Conservation (phyloP, 2,329 filamentous ascomycete genomes). For the Verticillium dahliae region DNA sequence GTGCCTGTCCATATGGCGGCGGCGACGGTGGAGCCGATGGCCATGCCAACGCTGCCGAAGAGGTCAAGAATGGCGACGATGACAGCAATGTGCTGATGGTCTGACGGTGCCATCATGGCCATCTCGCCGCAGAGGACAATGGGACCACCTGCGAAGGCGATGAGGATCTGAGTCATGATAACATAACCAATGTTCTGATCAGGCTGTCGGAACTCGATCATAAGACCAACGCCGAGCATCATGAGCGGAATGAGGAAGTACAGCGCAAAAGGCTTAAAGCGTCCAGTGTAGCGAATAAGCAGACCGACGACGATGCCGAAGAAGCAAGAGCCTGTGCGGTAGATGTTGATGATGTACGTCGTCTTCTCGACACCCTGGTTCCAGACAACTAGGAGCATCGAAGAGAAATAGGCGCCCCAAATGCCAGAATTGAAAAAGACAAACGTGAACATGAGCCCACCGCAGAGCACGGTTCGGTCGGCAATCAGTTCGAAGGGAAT, state of each 20-base stretch:
- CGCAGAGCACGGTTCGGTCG: slow-evolving; percentile 30
- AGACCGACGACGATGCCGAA: slow-evolving; percentile 21
- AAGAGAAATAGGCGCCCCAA: slow-evolving; percentile 32
- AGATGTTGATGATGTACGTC: slow-evolving; percentile 31
- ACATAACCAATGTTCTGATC: slow-evolving; percentile 44
- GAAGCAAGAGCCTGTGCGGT: slow-evolving; percentile 28
- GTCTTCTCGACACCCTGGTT: slow-evolving; percentile 25
- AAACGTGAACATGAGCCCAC: slow-evolving; percentile 27
- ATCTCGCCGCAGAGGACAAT: slow-evolving; percentile 55
- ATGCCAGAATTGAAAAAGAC: slow-evolving; percentile 27
- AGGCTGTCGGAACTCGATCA: slow-evolving; percentile 53
- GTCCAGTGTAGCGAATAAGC: slow-evolving; percentile 20
- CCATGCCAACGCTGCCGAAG: slow-evolving; percentile 53
- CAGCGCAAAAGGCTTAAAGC: slow-evolving; percentile 30
- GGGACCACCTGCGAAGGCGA: slow-evolving; percentile 53
- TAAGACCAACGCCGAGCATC: slow-evolving; percentile 48
- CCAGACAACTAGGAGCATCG: slow-evolving; percentile 31
- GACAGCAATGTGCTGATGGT: slow-evolving; percentile 55
- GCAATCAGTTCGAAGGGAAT: slow-evolving; percentile 26
- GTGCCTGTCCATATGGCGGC: slow-evolving; percentile 59
- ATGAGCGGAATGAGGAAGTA: slow-evolving; percentile 46
- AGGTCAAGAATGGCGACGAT: slow-evolving; percentile 56
- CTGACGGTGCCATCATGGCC: slow-evolving; percentile 51
- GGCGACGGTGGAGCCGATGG: slow-evolving; percentile 53
- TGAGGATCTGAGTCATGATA: slow-evolving; percentile 55